Base-by-base conservation (phyloP, 108 stramenopile genomes). In the Epithemia pelagica region DNA sequence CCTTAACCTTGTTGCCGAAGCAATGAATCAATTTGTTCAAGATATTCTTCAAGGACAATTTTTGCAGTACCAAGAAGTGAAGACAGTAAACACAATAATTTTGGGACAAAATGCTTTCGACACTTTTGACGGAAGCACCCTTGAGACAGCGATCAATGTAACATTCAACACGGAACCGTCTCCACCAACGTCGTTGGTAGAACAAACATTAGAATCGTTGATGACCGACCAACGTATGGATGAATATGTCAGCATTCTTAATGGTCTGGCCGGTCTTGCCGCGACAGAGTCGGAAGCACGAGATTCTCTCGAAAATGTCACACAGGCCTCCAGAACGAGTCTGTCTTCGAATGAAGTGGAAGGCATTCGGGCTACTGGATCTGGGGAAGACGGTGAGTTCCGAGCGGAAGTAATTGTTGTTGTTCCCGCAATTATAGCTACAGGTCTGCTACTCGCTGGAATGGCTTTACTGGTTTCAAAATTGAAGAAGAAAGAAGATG, bases 151-250 rank as follows among this genome's bases (percentile, higher is more conserved):
- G 55, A 63, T 84, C 15, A 73, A 67, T n/a, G 59, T 84, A 5
- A 72, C 71, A 5, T 84, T 84, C 63, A 62, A 70, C 24, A 62
- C 52, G 19, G 66, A 71, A 26, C 83, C 83, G 32, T 78, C 83
- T 2, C 83, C 83, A 3, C n/a, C 54, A 32, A 52, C 21, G 0
- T 62, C 57, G 19, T 67, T 66, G 22, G 64, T 79, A 0, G 61
- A 70, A 2, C 29, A 57, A 18, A 28, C 32, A 20, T 32, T 70
- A 15, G 37, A 46, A 46, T 5, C 37, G 37, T 15, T 46, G 10
- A 46, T 46, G 37, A 46, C 37, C 15, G 37, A 46, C 37, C 10
- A 46, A 15, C 5, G 15, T 15, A 46, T 46, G 37, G 5, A 10
- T 15, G 37, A 15, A 5, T 46, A 10, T 46, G 37, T 46, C 37